phyloP scores from a whole-genome alignment of 257 asterid genomes.

The Solanum chiquidenum region DNA sequence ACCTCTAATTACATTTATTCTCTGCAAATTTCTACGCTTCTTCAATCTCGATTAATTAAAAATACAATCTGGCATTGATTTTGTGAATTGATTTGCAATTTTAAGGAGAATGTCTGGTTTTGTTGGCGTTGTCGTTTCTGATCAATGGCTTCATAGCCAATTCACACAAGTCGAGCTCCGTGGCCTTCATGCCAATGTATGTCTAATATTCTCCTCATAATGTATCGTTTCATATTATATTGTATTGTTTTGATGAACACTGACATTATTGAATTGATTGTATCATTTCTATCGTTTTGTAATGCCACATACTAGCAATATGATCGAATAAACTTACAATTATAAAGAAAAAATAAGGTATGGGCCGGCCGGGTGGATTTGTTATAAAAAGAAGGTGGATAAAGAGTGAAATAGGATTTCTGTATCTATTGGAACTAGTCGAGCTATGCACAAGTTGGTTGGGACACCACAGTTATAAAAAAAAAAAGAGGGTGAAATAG shows the following conservation, averaged over 20 bases:
- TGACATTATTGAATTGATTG: not conserved
- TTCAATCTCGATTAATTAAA: not conserved
- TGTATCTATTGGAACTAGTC: not conserved
- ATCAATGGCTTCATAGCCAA: slow-evolving; percentile 66
- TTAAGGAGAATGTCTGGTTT: slow-evolving; percentile 40
- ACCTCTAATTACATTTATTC: not conserved
- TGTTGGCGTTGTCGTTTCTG: slow-evolving; percentile 58
- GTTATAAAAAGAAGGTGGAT: not conserved
- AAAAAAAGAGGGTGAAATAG: not conserved
- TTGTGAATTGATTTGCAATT: not conserved
- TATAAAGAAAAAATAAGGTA: not conserved
- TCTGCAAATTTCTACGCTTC: not conserved
- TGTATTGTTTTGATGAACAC: not conserved
- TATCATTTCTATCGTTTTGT: not conserved
- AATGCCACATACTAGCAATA: not conserved
- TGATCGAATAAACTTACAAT: not conserved
- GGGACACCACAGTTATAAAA: not conserved
- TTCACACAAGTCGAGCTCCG: slow-evolving; percentile 76
- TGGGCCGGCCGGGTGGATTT: not conserved
- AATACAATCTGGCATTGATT: not conserved
- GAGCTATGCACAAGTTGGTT: not conserved
- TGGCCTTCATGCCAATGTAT: slow-evolving; percentile 46
- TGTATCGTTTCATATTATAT: not conserved
- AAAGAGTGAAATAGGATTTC: not conserved
- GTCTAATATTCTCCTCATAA: not conserved